These are phyloP conservation scores for Symbiotaphrina buchneri DNA, from an alignment of 495 filamentous ascomycete genomes.

Conservation along the genomic window DNA sequence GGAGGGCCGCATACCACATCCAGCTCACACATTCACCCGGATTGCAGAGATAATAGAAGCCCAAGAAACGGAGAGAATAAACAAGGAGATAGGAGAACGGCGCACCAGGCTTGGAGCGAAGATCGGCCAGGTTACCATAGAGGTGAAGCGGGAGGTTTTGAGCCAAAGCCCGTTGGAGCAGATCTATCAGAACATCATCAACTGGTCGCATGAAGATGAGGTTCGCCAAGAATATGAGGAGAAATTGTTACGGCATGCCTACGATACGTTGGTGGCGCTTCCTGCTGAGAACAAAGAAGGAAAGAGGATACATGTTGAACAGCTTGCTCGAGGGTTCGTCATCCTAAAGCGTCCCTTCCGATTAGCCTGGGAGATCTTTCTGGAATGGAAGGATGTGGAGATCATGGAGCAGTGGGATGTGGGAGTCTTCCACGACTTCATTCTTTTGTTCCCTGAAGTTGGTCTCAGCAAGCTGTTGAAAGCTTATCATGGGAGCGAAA, in stretches of 20 bases:
- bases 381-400: conserved; percentile 75
- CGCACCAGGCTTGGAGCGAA: conserved; percentile 73
- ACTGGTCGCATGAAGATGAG: conserved; percentile 80
- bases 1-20: conserved; percentile 67
- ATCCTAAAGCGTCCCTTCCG: conserved; percentile 85
- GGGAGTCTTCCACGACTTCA: conserved; percentile 53
- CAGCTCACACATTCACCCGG: conserved; percentile 56
- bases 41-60: conserved; percentile 69
- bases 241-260: conserved; percentile 62
- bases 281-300: conserved; percentile 36
- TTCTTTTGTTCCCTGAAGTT: conserved; percentile 60
- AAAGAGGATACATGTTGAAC: conserved; percentile 47
- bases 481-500: conserved; percentile 58
- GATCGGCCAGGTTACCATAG: conserved; percentile 55
- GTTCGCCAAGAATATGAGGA: conserved; percentile 70
- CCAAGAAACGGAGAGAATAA: conserved; percentile 80
- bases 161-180: conserved; percentile 42
- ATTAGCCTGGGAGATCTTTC: conserved; percentile 69
- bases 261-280: conserved; percentile 48
- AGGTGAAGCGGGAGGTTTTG: conserved; percentile 74
- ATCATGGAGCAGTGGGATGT: conserved; percentile 49
- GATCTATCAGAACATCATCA: conserved; percentile 59
- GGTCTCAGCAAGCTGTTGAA: conserved; percentile 61
- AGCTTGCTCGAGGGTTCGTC: conserved; percentile 71
- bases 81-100: conserved; percentile 72